Evolutionary conservation across 495 filamentous ascomycete species (phyloP), one percentile per base, ranked within the genome.

Genomic region (Durotheca rogersii): DNA sequence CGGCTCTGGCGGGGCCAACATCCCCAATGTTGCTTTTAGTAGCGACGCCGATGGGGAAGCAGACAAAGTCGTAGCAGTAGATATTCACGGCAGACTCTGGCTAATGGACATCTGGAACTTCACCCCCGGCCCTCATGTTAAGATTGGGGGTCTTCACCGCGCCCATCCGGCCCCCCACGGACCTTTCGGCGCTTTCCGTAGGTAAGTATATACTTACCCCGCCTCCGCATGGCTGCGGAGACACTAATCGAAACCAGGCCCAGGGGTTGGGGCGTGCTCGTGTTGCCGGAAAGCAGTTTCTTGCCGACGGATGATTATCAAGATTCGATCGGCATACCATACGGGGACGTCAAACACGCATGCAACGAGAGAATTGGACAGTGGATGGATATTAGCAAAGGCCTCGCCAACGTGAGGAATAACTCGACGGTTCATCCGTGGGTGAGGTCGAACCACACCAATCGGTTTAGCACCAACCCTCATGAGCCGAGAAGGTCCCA

Each of bases 11-110:
- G 72, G 72, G 2, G 37, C 63, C 14, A 96, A 97, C 57, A 88
- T 96, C 3, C 92, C 93, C 1, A 83, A 74, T 25, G 72, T 97
- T 11, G 72, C 81, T 7, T 96, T 97, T 62, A 77, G 80, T 29
- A 80, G 80, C 39, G 83, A 89, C 55, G 68, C 76, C 6, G 67
- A 79, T 9, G 90, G 87, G 1, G 68, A 77, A 0, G 78, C 76
- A 4, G 63, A 72, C 7, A 88, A 82, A 75, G 73, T 97, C 31
- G 75, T 85, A 12, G 90, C 86, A 15, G 82, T 82, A 7, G 87
- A 90, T 53, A 90, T 96, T 33, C 57, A 71, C 12, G 89, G 88
- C 15, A 70, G 65, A 14, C 72, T 83, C 0, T 75, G 82, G 42
- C 47, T 90, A 2, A 86, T 90, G 78, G 76, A 85, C 39, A 73